These are phyloP conservation scores for Fusarium tricinctum DNA, from an alignment of 2,329 filamentous ascomycete species.

Conservation along the genomic window DNA sequence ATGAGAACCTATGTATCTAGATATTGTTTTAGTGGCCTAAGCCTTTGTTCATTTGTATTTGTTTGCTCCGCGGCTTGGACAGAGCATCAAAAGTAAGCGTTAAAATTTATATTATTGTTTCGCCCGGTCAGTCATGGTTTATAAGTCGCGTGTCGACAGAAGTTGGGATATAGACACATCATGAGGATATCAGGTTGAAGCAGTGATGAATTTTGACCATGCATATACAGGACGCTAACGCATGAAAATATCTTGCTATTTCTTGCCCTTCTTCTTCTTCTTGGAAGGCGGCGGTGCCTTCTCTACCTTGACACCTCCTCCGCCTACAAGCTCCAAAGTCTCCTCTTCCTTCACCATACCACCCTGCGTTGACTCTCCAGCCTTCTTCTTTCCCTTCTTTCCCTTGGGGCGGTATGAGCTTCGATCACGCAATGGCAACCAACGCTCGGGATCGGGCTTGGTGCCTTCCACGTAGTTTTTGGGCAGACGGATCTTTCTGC, in stretches of 20 bases:
- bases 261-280: constrained; percentile 69
- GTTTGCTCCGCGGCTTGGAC: constrained; percentile 32
- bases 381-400: constrained; percentile 90
- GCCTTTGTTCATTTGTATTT: constrained; percentile 38
- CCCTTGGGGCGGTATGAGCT: constrained; percentile 92
- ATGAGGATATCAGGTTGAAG: not conserved
- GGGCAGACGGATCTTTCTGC: constrained; percentile 74
- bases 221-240: constrained; percentile 9
- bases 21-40: constrained; percentile 41
- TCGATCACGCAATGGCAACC: constrained; percentile 90
- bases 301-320: constrained; percentile 75
- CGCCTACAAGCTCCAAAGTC: constrained; percentile 74
- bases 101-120: constrained; percentile 44
- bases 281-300: constrained; percentile 64
- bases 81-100: constrained; percentile 45
- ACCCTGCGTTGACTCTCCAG: constrained; percentile 84
- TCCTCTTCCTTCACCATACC: constrained; percentile 82
- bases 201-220: not conserved
- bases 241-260: constrained; percentile 54
- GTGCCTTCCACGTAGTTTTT: constrained; percentile 83
- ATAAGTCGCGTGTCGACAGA: not conserved
- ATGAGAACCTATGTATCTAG: constrained; percentile 46
- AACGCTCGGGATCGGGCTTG: constrained; percentile 89
- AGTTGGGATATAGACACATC: not conserved
- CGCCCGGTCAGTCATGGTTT: not conserved